A percentile compares a stretch with the other conserved stretches of the same genome.
phyloP scores from a whole-genome alignment of 768 basidiomycete species.

The Pleurotus eryngii region DNA sequence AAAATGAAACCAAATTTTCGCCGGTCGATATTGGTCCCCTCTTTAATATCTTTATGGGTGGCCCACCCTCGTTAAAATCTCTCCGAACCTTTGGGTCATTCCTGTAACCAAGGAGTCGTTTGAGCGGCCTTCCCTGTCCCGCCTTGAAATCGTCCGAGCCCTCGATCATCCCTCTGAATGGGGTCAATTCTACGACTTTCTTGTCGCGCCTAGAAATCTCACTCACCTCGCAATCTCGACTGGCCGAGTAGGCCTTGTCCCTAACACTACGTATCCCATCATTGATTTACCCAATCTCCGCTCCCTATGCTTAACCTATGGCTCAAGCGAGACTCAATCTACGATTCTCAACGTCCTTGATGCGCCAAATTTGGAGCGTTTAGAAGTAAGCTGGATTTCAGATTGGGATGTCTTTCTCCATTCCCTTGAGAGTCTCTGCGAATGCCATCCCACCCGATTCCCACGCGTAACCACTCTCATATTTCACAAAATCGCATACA shows the following conservation, averaged over 20 bases:
- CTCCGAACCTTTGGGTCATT: slow-evolving; percentile 7
- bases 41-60: background rate
- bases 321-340: background rate
- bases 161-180: slow-evolving; percentile 2
- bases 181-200: slow-evolving; percentile 4
- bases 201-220: background rate
- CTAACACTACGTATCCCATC: background rate
- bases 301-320: background rate
- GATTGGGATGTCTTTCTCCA: background rate
- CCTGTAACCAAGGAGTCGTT: background rate
- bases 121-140: background rate
- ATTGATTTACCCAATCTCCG: slow-evolving; percentile 1
- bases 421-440: background rate
- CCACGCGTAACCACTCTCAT: slow-evolving; percentile 1
- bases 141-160: background rate
- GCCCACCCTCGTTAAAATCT: background rate
- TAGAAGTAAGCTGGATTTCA: slow-evolving; percentile 6
- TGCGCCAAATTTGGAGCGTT: slow-evolving; percentile 1
- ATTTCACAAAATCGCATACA: background rate
- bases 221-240: slow-evolving; percentile 1
- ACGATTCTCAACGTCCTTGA: background rate
- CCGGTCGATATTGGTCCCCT: background rate
- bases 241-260: background rate
- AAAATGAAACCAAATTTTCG: background rate
- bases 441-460: background rate